Percentiles rank a stretch among this genome's conserved stretches.
Conservation (phyloP, 257 asterid species). For the Capsicum rhomboideum region DNA sequence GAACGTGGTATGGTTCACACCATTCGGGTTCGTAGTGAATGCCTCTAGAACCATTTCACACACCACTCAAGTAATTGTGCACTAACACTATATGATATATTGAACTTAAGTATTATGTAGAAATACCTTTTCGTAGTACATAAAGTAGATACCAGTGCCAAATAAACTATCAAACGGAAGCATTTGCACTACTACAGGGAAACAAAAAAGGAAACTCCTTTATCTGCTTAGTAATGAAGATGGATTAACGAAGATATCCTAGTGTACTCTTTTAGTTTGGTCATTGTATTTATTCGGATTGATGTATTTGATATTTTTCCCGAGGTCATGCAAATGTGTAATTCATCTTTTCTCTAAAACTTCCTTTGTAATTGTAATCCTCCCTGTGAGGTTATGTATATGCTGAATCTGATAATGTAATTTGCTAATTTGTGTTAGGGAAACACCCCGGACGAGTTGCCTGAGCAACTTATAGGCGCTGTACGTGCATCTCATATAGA, state of each 20-base stretch:
- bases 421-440: slow-evolving; percentile 11
- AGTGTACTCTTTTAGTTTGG: not conserved
- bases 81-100: not conserved
- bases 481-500: slow-evolving; percentile 42
- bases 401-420: not conserved
- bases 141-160: not conserved
- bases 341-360: not conserved
- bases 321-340: not conserved
- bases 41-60: not conserved
- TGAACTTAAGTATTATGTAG: not conserved
- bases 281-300: not conserved
- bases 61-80: not conserved
- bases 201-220: not conserved
- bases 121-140: not conserved
- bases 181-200: not conserved
- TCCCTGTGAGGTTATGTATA: not conserved
- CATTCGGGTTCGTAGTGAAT: not conserved
- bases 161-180: not conserved
- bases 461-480: slow-evolving; percentile 41
- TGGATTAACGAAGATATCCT: not conserved
- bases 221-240: not conserved
- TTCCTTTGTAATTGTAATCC: not conserved
- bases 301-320: not conserved
- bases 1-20: not conserved
- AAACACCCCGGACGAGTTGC: slow-evolving; percentile 33